These are phyloP conservation scores for Cerrena zonata DNA, from an alignment of 1,284 basidiomycete genomes.

Conservation along the genomic window DNA sequence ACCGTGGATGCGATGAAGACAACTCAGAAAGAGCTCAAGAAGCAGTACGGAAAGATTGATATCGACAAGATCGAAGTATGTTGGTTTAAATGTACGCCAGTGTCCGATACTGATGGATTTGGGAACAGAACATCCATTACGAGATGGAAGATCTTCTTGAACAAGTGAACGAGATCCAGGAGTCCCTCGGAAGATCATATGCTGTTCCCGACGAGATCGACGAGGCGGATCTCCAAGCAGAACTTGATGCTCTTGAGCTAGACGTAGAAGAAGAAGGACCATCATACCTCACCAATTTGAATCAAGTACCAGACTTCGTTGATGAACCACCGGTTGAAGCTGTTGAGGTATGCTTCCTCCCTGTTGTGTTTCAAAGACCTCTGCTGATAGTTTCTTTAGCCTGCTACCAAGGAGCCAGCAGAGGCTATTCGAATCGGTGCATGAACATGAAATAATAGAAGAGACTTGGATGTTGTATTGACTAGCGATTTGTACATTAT, in stretches of 20 bases:
- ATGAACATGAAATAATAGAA: slow-evolving; percentile 8
- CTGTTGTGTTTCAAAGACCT: not conserved
- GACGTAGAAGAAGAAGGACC: slow-evolving; percentile 86
- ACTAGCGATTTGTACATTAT: not conserved
- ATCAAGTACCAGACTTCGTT: slow-evolving; percentile 83
- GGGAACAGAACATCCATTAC: slow-evolving; percentile 76
- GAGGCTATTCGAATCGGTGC: slow-evolving; percentile 29
- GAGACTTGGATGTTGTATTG: not conserved
- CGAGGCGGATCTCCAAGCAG: slow-evolving; percentile 97
- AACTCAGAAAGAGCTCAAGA: slow-evolving; percentile 96
- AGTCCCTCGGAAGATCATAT: slow-evolving; percentile 88
- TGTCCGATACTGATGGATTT: not conserved
- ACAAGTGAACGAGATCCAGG: slow-evolving; percentile 96
- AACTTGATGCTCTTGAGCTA: slow-evolving; percentile 82
- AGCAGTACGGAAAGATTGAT: slow-evolving; percentile 96
- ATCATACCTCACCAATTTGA: slow-evolving; percentile 80
- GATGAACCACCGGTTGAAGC: slow-evolving; percentile 77
- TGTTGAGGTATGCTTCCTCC: slow-evolving; percentile 42
- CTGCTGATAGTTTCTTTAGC: not conserved
- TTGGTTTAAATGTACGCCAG: slow-evolving; percentile 7
- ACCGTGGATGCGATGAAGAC: slow-evolving; percentile 95
- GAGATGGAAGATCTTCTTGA: slow-evolving; percentile 99
- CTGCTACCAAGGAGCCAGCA: slow-evolving; percentile 17
- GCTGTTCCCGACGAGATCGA: slow-evolving; percentile 97
- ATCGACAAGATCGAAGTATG: slow-evolving; percentile 96